Evolutionary conservation across 805 yeast genomes (phyloP).

Genomic region (Ogataea glucozyma): DNA sequence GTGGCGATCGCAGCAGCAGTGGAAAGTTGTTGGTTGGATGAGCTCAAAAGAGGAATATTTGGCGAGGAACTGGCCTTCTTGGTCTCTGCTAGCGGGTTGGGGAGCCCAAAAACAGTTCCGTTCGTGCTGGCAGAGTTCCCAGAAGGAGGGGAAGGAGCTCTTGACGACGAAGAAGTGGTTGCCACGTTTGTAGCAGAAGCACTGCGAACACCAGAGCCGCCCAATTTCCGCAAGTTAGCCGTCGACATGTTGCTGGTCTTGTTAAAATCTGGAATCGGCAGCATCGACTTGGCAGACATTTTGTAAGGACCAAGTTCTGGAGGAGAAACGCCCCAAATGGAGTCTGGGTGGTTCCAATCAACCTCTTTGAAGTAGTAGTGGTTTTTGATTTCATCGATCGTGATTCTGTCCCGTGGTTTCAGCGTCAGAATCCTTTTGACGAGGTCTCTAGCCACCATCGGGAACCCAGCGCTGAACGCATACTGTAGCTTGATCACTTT

Average conservation of each 20-base stretch:
- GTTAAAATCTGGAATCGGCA: slow-evolving; percentile 60
- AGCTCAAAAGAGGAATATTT: slow-evolving; percentile 17
- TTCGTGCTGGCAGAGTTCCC: slow-evolving; percentile 10
- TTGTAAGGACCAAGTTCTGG: slow-evolving; percentile 75
- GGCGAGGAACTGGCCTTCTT: slow-evolving; percentile 23
- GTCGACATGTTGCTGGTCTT: slow-evolving; percentile 24
- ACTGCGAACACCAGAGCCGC: slow-evolving; percentile 10
- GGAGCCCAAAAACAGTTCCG: slow-evolving; percentile 26
- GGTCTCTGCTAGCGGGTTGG: slow-evolving; percentile 18
- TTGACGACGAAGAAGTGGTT: neutral
- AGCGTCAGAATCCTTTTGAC: slow-evolving; percentile 66
- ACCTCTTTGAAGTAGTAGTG: slow-evolving; percentile 64
- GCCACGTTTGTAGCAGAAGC: slow-evolving; percentile 14
- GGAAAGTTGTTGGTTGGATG: slow-evolving; percentile 14
- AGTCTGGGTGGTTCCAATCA: slow-evolving; percentile 53
- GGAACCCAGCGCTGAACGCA: slow-evolving; percentile 86
- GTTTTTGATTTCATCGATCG: slow-evolving; percentile 54
- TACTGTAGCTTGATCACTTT: slow-evolving; percentile 77
- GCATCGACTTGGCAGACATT: slow-evolving; percentile 76
- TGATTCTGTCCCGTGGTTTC: slow-evolving; percentile 63
- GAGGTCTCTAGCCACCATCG: slow-evolving; percentile 68
- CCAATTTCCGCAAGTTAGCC: slow-evolving; percentile 9
- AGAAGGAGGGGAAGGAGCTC: slow-evolving; percentile 6
- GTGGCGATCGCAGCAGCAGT: slow-evolving; percentile 29
- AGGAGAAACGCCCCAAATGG: slow-evolving; percentile 58